These are phyloP conservation scores for Pugionium cornutum DNA, from an alignment of 345 rosid species.

Conservation along the genomic window DNA sequence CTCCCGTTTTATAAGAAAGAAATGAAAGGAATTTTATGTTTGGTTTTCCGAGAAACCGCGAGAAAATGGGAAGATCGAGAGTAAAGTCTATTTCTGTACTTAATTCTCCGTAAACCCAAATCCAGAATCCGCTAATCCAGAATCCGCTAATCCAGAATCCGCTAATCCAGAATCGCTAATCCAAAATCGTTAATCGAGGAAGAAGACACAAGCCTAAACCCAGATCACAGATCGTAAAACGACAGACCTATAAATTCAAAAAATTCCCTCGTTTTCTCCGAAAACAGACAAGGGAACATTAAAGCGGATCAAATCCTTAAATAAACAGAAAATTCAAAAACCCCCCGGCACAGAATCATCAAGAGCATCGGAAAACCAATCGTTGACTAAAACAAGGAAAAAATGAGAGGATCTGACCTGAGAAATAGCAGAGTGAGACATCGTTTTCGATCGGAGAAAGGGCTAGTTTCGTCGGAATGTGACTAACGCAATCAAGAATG, in stretches of 20 bases:
- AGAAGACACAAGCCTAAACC: constrained; percentile 11
- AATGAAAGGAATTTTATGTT: neutral
- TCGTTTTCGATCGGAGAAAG: constrained; percentile 20
- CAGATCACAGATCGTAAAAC: constrained; percentile 18
- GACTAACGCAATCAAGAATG: neutral
- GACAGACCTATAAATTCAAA: neutral
- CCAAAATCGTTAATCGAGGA: neutral
- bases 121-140: too few relatives aligned
- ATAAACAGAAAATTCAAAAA: neutral
- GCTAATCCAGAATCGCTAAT: neutral
- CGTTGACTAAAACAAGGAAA: constrained; percentile 17
- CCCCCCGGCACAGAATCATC: neutral
- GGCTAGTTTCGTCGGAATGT: neutral
- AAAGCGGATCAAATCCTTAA: constrained; percentile 19
- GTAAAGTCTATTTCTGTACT: too few relatives aligned
- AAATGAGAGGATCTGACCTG: constrained; percentile 20
- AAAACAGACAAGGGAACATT: constrained; percentile 6
- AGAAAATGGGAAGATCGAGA: too few relatives aligned
- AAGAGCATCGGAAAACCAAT: neutral
- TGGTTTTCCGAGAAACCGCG: neutral
- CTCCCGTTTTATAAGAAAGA: neutral
- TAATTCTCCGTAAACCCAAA: too few relatives aligned
- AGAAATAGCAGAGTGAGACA: constrained; percentile 42
- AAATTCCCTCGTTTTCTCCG: constrained; percentile 37
- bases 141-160: neutral